phyloP scores from a whole-genome alignment of 345 rosid genomes.

The Ailanthus altissimus region DNA sequence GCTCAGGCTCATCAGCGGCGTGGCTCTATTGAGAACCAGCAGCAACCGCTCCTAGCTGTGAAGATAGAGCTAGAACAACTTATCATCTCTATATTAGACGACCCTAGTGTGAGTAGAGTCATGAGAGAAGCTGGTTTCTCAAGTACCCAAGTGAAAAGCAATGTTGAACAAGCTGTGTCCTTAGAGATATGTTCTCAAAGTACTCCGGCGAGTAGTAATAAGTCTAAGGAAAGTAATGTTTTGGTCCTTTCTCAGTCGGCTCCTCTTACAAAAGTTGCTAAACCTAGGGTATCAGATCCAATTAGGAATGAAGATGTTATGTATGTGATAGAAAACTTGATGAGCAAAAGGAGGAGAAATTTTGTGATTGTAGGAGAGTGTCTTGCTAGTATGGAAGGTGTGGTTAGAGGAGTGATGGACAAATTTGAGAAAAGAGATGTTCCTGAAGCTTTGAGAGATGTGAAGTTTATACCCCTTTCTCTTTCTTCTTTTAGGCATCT shows the following conservation, averaged over 20 bases:
- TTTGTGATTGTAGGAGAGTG: conserved; percentile 80
- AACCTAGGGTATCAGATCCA: conserved; percentile 33
- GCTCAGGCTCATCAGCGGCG: conserved; percentile 99
- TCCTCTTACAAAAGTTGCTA: conserved; percentile 20
- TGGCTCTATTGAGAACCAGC: conserved; percentile 87
- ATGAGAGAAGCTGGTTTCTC: conserved; percentile 99
- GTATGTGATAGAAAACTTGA: conserved; percentile 58
- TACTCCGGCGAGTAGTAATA: conserved; percentile 36
- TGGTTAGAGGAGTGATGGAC: conserved; percentile 59
- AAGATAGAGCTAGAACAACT: conserved; percentile 95
- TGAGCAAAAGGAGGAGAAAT: conserved; percentile 45
- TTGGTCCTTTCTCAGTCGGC: conserved; percentile 31
- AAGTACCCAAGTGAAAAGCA: conserved; percentile 82
- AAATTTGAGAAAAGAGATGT: conserved; percentile 64
- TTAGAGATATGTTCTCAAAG: conserved; percentile 53
- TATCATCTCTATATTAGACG: conserved; percentile 83
- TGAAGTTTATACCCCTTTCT: conserved; percentile 54
- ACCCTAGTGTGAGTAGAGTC: conserved; percentile 97
- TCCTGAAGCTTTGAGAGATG: conserved; percentile 53
- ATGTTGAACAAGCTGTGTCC: conserved; percentile 73
- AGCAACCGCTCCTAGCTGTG: conserved; percentile 81
- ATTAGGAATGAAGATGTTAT: conserved; percentile 60
- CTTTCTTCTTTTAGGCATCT: conserved; percentile 52
- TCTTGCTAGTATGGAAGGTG: conserved; percentile 49
- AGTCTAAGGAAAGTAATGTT: conserved; percentile 46